Percentiles rank a stretch among this genome's conserved stretches.
These are phyloP conservation scores for Aspergillus hortae DNA, from an alignment of 2,329 filamentous ascomycete species.

Conservation along the genomic window DNA sequence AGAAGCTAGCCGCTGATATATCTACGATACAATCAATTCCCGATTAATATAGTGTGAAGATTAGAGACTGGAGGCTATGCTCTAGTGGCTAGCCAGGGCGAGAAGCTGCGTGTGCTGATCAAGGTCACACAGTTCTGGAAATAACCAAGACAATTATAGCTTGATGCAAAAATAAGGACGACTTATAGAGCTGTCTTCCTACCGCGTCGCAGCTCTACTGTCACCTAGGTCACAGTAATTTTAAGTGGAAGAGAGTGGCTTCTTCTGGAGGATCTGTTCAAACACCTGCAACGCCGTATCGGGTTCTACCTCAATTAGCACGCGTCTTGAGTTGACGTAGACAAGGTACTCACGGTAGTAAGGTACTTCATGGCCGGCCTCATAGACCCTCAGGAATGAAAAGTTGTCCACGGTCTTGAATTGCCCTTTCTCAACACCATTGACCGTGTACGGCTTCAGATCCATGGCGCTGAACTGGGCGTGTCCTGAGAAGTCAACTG, in stretches of 20 bases:
- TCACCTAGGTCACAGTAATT: not conserved
- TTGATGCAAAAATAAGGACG: no score
- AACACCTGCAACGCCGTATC: slow-evolving; percentile 46
- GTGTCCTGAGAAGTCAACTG: slow-evolving; percentile 42
- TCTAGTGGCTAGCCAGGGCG: no score
- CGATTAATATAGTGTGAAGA: no score
- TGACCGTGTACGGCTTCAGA: slow-evolving; percentile 46
- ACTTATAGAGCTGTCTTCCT: no score
- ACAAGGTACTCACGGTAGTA: slow-evolving; percentile 43
- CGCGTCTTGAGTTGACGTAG: slow-evolving; percentile 10
- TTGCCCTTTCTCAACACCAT: slow-evolving; percentile 46
- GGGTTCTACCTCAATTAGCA: slow-evolving; percentile 32
- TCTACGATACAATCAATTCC: no score
- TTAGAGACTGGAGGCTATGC: no score
- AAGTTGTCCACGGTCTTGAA: slow-evolving; percentile 52
- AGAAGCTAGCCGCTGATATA: no score
- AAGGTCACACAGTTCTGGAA: no score
- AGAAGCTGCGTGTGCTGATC: no score
- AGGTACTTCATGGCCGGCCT: slow-evolving; percentile 50
- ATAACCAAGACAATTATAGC: no score
- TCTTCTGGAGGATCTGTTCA: slow-evolving; percentile 41
- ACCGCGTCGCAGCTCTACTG: no score
- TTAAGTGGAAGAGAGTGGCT: slow-evolving; percentile 19
- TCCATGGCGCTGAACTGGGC: slow-evolving; percentile 39
- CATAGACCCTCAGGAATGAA: slow-evolving; percentile 48